Base-by-base conservation (phyloP, 768 basidiomycete genomes). In the Boletus sp. region DNA sequence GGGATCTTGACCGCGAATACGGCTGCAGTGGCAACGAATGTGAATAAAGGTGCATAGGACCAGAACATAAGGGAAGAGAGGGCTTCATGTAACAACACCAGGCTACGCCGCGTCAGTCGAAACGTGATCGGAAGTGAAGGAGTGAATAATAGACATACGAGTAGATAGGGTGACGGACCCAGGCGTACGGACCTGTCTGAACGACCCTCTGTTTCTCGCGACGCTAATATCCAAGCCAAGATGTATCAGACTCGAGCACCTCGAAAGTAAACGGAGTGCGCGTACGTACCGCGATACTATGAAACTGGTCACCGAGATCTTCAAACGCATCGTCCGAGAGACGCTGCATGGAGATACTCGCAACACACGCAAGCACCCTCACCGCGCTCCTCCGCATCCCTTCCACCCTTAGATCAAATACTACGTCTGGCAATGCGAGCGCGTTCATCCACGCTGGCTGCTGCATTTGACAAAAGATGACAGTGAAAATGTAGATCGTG, bases 181-280 rank as follows among this genome's bases (percentile, higher is more conserved):
- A 46, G n/a, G 61, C 56, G 15, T 63, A 63, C 10, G 61, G 61
- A 1, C 60, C 60, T 1, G 60, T 51, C 33, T 58, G 60, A 5
- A 63, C 17, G 10, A 62, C 37, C 41, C 44, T 62, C 5, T 33
- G 37, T 33, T 53, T 57, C 39, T 57, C 52, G 44, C 59, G 58
- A 40, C 52, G 59, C 54, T 61, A 8, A n/a, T 20, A 17, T 8
- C 33, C 33, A 35, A 5, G 33, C 5, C 33, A 35, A 11, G 1
- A 17, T 2, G 5, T 6, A 10, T 30, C 8, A 30, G 18, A 49
- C 2, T 1, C 14, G 18, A 4, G 8, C 18, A 11, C 37, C 4
- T 7, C 5, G 17, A 15, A 10, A 17, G 32, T 11, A 17, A n/a
- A 15, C 37, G 17, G 18, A 14, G 15, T 0, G 5, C 8, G 33